Base-by-base conservation (phyloP, 768 basidiomycete genomes). In the Kwoniella shandongensis region DNA sequence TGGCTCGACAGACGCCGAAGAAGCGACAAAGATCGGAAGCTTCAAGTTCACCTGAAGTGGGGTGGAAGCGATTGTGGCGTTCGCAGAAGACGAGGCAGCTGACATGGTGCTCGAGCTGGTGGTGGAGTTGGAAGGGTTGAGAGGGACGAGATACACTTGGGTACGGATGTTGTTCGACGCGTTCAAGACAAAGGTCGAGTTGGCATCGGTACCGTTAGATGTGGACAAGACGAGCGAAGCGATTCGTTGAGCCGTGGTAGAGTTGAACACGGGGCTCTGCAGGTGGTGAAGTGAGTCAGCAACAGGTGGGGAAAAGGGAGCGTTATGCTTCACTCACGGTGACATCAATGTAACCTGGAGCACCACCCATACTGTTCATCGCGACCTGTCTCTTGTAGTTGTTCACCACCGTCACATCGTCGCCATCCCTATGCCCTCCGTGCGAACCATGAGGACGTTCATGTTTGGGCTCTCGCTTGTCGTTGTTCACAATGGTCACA, bases 111-210 rank as follows among this genome's bases (percentile, higher is more conserved):
- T 23, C 25, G 59, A 46, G 12, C 51, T 23, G 36, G 51, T 32
- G 35, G 22, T 54, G 8, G 38, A 62, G 26, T 53, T 46, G 51
- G 58, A 35, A 27, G 65, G 42, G 18, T 32, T 45, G 30, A 72
- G 20, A 7, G 70, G 68, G 51, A 81, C 73, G 63, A 85, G 75
- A 60, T 73, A 77, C 51, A 85, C 69, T 51, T 79, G 76, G 2
- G 82, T 83, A 44, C 74, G 67, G 49, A 81, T 80, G 41, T 74
- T 77, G 51, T 80, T 76, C 3, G 83, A 83, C 4, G 83, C 83
- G 64, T 81, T 81, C 49, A 85, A 67, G 39, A 78, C 70, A 62
- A 80, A 80, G 26, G 72, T 69, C 15, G 75, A 70, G 57, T 75
- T 74, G 38, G 74, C 53, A 53, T 62, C 59, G n/a, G 68, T 66